Evolutionary conservation across 2,329 filamentous ascomycete species (phyloP).

Genomic region (Aspergillaceae sp.): DNA sequence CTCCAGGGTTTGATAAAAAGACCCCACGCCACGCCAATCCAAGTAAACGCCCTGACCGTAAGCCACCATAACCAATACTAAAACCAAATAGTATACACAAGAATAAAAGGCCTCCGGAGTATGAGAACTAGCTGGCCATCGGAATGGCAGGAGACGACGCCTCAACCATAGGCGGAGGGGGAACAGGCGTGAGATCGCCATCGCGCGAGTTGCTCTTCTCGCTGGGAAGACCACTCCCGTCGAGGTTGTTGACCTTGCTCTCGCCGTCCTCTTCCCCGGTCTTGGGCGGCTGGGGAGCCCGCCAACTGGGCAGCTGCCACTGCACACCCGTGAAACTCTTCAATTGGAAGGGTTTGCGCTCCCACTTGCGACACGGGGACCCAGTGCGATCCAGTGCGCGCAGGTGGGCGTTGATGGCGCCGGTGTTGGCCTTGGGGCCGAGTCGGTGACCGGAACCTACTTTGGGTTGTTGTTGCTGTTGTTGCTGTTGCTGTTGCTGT

Average conservation of each 20-base stretch:
- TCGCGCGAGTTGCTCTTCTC: slow-evolving; percentile 53
- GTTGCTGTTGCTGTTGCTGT: slow-evolving; percentile 6
- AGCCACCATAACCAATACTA: background rate
- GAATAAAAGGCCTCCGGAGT: background rate
- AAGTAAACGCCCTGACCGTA: too few relatives aligned
- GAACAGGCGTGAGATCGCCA: slow-evolving; percentile 38
- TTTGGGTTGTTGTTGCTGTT: slow-evolving; percentile 32
- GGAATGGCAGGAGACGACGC: slow-evolving; percentile 44
- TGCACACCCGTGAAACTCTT: slow-evolving; percentile 86
- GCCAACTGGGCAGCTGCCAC: slow-evolving; percentile 80
- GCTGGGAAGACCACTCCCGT: slow-evolving; percentile 48
- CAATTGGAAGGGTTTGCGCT: slow-evolving; percentile 68
- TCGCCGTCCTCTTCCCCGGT: slow-evolving; percentile 53
- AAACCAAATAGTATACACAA: slow-evolving; percentile 20
- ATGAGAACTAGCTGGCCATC: slow-evolving; percentile 26
- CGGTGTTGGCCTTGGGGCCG: slow-evolving; percentile 91
- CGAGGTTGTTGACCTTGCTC: slow-evolving; percentile 45
- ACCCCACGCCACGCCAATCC: too few relatives aligned
- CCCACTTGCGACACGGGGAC: slow-evolving; percentile 87
- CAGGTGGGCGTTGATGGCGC: slow-evolving; percentile 92
- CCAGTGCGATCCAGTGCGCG: slow-evolving; percentile 88
- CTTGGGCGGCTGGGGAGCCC: slow-evolving; percentile 41
- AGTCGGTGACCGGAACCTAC: slow-evolving; percentile 61
- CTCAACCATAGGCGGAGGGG: slow-evolving; percentile 38
- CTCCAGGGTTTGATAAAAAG: background rate